Base-by-base conservation (phyloP, 2,329 filamentous ascomycete genomes). In the Neocucurbitaria cava region DNA sequence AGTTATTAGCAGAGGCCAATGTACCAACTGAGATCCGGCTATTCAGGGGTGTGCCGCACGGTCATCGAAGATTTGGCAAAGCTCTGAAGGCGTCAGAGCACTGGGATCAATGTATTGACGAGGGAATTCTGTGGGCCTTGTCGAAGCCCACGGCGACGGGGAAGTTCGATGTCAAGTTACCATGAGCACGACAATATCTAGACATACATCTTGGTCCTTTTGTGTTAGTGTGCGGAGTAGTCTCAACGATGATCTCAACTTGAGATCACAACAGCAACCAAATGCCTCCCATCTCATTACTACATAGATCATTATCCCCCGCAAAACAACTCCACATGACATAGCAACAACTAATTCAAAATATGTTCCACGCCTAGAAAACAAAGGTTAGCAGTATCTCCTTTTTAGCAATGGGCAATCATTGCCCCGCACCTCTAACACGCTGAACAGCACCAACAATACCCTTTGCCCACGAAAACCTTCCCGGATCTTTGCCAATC, bases 391-490 rank as follows among this genome's bases (percentile, higher is more conserved):
- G 24, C 9, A 26, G 9, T 26, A 5, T 26, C 9, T 9, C 9
- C 9, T 2, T 26, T 26, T 26, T 9, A 26, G 9, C 24, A 26
- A 5, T 5, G 9, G 24, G 9, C 24, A n/a, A n/a, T 26, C 24
- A 87, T 0, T 82, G 83, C 1, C 84, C 84, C 13, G 76, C 78
- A 4, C 85, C 85, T 58, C 82, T 77, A 5, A 87, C 82, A 49
- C 85, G 76, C 64, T 86, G 81, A 3, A 87, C 77, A 2, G 84
- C 83, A 0, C 86, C 85, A 23, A 84, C 68, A 17, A 85, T 63
- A 0, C 85, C 85, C 71, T 82, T 86, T 0, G 81, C 79, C 85
- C 85, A 87, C 13, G 81, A 79, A 58, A 88, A 84, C 28, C 72
- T 76, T 0, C 85, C 84, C 0, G 83, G 81, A 64, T 86, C 69